A percentile compares a stretch with the other conserved stretches of the same genome.
These are phyloP conservation scores for Flaveria brownii DNA, from an alignment of 129 eudicot species.

Conservation along the genomic window DNA sequence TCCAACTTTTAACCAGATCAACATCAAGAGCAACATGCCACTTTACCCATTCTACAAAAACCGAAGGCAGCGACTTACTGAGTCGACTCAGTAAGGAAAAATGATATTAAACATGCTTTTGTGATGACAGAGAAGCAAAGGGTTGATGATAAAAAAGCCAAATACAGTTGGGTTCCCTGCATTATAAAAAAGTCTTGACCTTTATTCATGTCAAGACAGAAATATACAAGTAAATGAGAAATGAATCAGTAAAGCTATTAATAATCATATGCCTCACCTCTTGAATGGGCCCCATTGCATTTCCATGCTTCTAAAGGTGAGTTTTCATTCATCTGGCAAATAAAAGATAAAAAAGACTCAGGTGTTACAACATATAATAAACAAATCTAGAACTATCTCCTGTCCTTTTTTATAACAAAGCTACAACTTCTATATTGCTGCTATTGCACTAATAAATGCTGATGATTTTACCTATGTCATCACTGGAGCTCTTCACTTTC, in stretches of 20 bases:
- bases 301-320: slow-evolving; percentile 35
- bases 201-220: slow-evolving; percentile 43
- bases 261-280: slow-evolving; percentile 35
- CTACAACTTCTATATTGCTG: slow-evolving; percentile 5
- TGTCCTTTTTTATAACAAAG: slow-evolving; percentile 20
- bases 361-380: slow-evolving; percentile 17
- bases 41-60: background rate
- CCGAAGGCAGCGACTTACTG: slow-evolving; percentile 7
- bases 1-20: too few species aligned
- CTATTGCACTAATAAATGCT: slow-evolving; percentile 23
- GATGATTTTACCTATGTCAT: slow-evolving; percentile 16
- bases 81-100: slow-evolving; percentile 17
- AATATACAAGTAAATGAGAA: slow-evolving; percentile 29
- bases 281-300: slow-evolving; percentile 39
- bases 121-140: slow-evolving; percentile 30
- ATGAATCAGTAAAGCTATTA: slow-evolving; percentile 29
- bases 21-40: slow-evolving; percentile 1
- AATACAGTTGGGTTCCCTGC: slow-evolving; percentile 36
- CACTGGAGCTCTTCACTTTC: background rate
- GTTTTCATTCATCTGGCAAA: slow-evolving; percentile 37
- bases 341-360: slow-evolving; percentile 20
- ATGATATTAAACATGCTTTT: slow-evolving; percentile 26
- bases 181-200: slow-evolving; percentile 32
- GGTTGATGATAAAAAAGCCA: slow-evolving; percentile 28
- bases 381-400: slow-evolving; percentile 6